Evolutionary conservation across 2,329 filamentous ascomycete species (phyloP), one percentile per base, ranked within the genome.

Genomic region (Parastagonospora avenae): DNA sequence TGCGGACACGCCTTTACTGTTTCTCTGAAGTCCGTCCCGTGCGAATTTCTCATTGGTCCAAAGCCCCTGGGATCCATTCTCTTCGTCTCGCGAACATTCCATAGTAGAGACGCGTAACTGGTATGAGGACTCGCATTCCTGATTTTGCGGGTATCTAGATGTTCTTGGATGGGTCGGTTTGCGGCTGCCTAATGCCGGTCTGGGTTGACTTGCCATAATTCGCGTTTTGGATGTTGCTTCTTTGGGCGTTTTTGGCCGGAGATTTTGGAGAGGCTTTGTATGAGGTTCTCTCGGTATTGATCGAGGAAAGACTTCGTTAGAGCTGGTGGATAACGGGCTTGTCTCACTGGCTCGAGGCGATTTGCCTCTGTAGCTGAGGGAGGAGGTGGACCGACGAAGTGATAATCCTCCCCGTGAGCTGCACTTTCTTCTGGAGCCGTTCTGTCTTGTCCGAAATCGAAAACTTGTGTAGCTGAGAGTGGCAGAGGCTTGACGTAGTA

Each of bases 131-230:
- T 24, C 19, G 19, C 19, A 38, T 24, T 14, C 15, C 8, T 38
- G 14, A 8, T 5, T 24, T 16, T 27, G 12, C 37, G 37, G 8
- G n/a, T 16, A n/a, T 10, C 14, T 8, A 39, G 7, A 16, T 8
- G 5, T 12, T 8, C 8, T 28, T 11, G 4, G 5, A 46, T 19
- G 2, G 14, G 27, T 11, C 9, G 19, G 6, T 12, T 15, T 8
- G 16, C 29, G 36, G 36, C 36, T 24, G 33, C 44, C 44, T 46
- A 46, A 16, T 46, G 29, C 44, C 36, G n/a, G 15, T 40, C 36
- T 14, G 44, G 44, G n/a, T 40, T 11, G 15, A 10, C 10, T 40
- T 41, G 36, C 36, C 36, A 46, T 2, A 10, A 4, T 27, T 40
- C 35, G 29, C 33, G 10, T 32, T 46, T n/a, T 11, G 10, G 44